phyloP scores from a whole-genome alignment of 2,329 filamentous ascomycete species.

The Metarhizium rileyi region DNA sequence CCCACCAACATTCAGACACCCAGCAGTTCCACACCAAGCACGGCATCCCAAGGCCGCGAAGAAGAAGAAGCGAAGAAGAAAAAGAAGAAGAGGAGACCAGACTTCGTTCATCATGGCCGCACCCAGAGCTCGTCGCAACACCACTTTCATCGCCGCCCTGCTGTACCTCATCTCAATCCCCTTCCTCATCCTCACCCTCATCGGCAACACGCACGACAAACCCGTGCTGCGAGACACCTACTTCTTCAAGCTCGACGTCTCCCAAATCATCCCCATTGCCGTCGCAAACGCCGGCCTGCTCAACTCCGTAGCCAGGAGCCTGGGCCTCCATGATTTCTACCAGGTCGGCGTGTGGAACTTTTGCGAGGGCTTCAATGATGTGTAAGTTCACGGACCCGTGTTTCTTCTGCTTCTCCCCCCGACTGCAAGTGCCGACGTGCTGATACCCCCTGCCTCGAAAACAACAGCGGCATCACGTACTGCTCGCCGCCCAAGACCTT shows the following conservation, averaged over 20 bases:
- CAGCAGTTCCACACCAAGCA: no score
- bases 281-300: slow-evolving; percentile 66
- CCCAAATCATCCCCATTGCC: slow-evolving; percentile 66
- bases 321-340: slow-evolving; percentile 91
- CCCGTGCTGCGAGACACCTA: slow-evolving; percentile 59
- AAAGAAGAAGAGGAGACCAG: no score
- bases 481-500: slow-evolving; percentile 62
- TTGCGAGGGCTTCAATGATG: slow-evolving; percentile 72
- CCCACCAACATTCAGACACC: not conserved
- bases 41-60: no score
- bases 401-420: not conserved
- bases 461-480: slow-evolving; percentile 55
- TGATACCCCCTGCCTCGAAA: slow-evolving; percentile 19
- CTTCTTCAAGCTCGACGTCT: slow-evolving; percentile 76
- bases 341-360: slow-evolving; percentile 87
- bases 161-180: slow-evolving; percentile 66
- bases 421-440: not conserved
- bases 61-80: no score
- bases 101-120: slow-evolving; percentile 15
- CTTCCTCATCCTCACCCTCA: slow-evolving; percentile 69
- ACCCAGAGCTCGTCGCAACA: slow-evolving; percentile 38
- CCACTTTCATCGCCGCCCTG: slow-evolving; percentile 54
- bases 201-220: slow-evolving; percentile 61
- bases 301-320: slow-evolving; percentile 76
- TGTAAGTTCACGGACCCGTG: slow-evolving; percentile 34